phyloP scores from a whole-genome alignment of 805 yeast genomes.

The Brettanomyces custersianus region DNA sequence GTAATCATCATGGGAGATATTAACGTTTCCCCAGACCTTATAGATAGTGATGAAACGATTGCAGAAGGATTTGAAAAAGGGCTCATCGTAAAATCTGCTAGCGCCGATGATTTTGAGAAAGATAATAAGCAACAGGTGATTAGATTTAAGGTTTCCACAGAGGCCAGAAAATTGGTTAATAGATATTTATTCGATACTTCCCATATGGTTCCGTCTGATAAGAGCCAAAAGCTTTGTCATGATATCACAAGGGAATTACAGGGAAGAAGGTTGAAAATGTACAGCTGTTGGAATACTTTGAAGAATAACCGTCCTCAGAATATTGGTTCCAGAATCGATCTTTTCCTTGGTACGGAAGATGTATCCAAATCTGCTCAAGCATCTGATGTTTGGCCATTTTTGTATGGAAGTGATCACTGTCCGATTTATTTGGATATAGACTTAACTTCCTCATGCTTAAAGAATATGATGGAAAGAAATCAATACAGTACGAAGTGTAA shows the following conservation, averaged over 20 bases:
- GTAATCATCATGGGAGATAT: conserved; percentile 86
- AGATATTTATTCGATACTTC: conserved; percentile 25
- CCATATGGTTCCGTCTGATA: conserved; percentile 17
- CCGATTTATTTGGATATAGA: conserved; percentile 72
- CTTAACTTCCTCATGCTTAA: conserved; percentile 2
- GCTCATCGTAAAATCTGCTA: conserved; percentile 20
- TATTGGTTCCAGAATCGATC: conserved; percentile 83
- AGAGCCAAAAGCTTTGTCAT: conserved; percentile 33
- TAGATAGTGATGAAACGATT: conserved; percentile 72
- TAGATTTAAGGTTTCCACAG: conserved; percentile 31
- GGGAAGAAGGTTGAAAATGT: conserved; percentile 55
- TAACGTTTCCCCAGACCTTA: conserved; percentile 69
- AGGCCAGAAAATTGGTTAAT: conserved; percentile 38
- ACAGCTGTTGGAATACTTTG: conserved; percentile 88
- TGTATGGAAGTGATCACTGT: conserved; percentile 91
- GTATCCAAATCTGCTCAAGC: conserved; percentile 32
- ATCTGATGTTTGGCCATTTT: conserved; percentile 46
- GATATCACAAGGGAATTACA: conserved; percentile 54
- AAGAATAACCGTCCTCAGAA: conserved; percentile 71
- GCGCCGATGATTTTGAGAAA: conserved; percentile 25
- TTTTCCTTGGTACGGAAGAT: conserved; percentile 43
- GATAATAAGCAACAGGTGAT: conserved; percentile 24
- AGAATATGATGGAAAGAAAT: conserved; percentile 1
- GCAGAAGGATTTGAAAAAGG: conserved; percentile 34
- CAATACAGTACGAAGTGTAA: conserved; percentile 1